Evolutionary conservation across 129 eudicot species (phyloP), one percentile per base, ranked within the genome.

Genomic region (Dittrichia graveolens): DNA sequence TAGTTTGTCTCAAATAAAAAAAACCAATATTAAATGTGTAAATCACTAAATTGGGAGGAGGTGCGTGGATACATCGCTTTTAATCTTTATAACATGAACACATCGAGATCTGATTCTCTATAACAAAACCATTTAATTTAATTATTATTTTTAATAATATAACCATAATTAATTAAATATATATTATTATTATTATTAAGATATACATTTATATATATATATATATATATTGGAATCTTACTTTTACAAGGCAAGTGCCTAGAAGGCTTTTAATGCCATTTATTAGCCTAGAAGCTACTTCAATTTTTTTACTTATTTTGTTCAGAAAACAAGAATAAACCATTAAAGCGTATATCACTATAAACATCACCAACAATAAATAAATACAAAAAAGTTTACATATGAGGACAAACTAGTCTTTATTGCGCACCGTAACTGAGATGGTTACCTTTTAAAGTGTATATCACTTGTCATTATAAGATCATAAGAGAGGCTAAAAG

Each of bases 361-460:
- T 43, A 75, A 75, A 67, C 50, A 61, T 38, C 52, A 16, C 48
- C 70, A 61, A 64, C n/a, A 71, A 66, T 67, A 41, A 72, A 5
- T 65, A 6, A 50, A 78, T 67, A 37, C 67, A 67, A 38, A 24
- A 62, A 61, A 65, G 45, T 47, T 56, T 45, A 79, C 68, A 68
- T 72, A 59, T 50, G 72, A 43, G 57, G 78, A 71, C 77, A 81
- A 40, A 79, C 56, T 53, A 40, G 52, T 52, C 69, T 75, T 62
- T 71, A 70, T 70, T 71, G 75, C 77, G 76, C 81, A 65, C 56
- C 75, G 69, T 75, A 81, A 78, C 75, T 77, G 81, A 75, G 80
- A 75, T 79, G 59, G 77, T 73, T 82, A 69, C 31, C 31, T 24
- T 24, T 2, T 24, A 24, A n/a, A n/a, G n/a, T n/a, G n/a, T n/a